Evolutionary conservation across 2,329 filamentous ascomycete genomes (phyloP).

Genomic region (Zopfia rhizophila): DNA sequence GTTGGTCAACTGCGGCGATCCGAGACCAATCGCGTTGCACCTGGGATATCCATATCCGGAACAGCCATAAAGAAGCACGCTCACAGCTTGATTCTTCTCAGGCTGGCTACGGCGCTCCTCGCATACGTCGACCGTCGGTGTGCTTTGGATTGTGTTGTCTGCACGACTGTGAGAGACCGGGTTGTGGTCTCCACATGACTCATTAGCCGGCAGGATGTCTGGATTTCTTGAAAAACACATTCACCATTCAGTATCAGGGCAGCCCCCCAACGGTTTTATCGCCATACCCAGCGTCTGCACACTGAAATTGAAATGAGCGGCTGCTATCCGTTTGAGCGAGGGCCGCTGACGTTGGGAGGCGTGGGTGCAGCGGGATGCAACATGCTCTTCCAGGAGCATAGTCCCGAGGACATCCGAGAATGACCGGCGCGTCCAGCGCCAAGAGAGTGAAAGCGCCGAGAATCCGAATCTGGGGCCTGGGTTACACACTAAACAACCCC

Average conservation of each 20-base stretch:
- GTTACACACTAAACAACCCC: slow-evolving; percentile 47
- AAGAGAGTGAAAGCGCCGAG: slow-evolving; percentile 41
- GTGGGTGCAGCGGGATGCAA: slow-evolving; percentile 22
- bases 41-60: slow-evolving; percentile 41
- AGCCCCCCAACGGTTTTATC: too few relatives aligned
- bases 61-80: slow-evolving; percentile 7
- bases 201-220: too few relatives aligned
- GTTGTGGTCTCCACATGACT: too few relatives aligned
- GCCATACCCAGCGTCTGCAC: too few relatives aligned
- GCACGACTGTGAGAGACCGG: too few relatives aligned
- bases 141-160: too few relatives aligned
- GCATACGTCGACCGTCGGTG: too few relatives aligned
- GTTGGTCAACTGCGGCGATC: slow-evolving; percentile 10
- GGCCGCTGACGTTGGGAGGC: slow-evolving; percentile 43
- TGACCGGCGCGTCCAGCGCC: slow-evolving; percentile 37
- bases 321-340: slow-evolving; percentile 14
- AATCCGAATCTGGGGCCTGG: slow-evolving; percentile 51
- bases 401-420: slow-evolving; percentile 47
- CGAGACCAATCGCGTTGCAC: slow-evolving; percentile 38
- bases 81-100: too few relatives aligned
- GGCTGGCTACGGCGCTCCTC: too few relatives aligned
- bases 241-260: too few relatives aligned
- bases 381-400: slow-evolving; percentile 29
- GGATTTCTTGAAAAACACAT: too few relatives aligned
- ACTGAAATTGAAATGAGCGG: too few relatives aligned